phyloP scores from a whole-genome alignment of 192 early-diverging fungal genomes.

The Linnemannia elongata region DNA sequence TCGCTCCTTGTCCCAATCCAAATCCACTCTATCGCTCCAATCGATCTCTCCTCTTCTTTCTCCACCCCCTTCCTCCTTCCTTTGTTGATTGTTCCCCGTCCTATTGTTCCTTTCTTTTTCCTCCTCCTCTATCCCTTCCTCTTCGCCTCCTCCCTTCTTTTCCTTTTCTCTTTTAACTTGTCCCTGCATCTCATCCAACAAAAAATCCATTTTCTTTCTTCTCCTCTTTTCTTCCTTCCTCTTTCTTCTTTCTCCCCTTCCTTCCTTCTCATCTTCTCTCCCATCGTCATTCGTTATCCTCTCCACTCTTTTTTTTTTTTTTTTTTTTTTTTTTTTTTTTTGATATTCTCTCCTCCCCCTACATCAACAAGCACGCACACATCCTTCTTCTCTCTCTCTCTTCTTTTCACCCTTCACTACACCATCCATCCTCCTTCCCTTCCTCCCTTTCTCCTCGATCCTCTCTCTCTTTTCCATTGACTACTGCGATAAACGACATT shows the following conservation, averaged over 20 bases:
- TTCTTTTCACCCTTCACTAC: neutral
- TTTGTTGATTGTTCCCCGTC: conserved; percentile 9
- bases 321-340: too few species aligned
- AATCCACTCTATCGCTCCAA: neutral
- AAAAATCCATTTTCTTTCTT: neutral
- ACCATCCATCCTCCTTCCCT: neutral
- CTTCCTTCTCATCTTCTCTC: neutral
- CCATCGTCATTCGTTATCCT: neutral
- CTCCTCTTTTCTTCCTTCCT: neutral
- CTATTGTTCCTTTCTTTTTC: neutral
- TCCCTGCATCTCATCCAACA: neutral
- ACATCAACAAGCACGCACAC: neutral
- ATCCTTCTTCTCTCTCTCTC: neutral
- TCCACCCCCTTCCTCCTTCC: conserved; percentile 5
- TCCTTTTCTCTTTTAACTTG: too few species aligned
- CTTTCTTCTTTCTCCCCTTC: neutral
- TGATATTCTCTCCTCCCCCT: neutral
- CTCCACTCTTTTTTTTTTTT: too few species aligned
- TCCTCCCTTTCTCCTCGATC: neutral
- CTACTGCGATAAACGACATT: neutral
- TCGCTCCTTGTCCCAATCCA: too few species aligned
- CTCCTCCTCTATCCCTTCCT: too few species aligned
- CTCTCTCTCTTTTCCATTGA: neutral
- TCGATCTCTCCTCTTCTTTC: neutral
- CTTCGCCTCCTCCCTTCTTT: neutral